Base-by-base conservation (phyloP, 2,329 filamentous ascomycete genomes). In the Cladophialophora exuberans region DNA sequence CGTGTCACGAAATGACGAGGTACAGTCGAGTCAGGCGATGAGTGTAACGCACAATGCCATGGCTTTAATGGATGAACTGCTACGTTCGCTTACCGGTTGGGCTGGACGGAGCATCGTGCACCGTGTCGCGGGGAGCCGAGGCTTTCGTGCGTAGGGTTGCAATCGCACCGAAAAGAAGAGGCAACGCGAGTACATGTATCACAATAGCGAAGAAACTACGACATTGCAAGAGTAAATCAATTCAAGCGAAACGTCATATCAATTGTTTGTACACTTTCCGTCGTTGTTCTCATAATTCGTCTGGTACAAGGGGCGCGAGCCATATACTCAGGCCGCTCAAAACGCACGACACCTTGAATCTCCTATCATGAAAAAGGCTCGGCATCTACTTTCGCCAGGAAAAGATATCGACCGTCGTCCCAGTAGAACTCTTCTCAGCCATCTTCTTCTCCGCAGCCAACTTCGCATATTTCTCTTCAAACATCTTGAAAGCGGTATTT, bases 351-450 rank as follows among this genome's bases (percentile, higher is more conserved):
- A n/a, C 4, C 13, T 42, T 22, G 22, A 9, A 42, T n/a, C 11
- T 6, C 39, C 39, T 42, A 25, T 13, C 10, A n/a, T 0, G 9
- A n/a, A 13, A 7, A 15, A n/a, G n/a, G n/a, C 18, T 42, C 38
- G n/a, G 20, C 7, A 11, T 23, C 13, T 39, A 26, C 20, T n/a
- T 31, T 26, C 50, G 26, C 50, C 50, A 53, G 17, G 50, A 26
- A 39, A 39, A 53, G 23, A 47, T 30, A 35, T 53, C 23, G n/a
- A 46, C 33, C 15, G 41, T 42, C 15, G 18, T 17, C 13, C 52
- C 17, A 17, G 10, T 38, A 1, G 20, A 18, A 25, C 23, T 17
- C 22, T 41, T 45, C 9, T 15, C 35, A 7, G 22, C n/a, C 9
- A 26, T 30, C 11, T 36, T 31, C 28, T 43, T 43, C 39, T 49